These are phyloP conservation scores for Waitea zeae DNA, from an alignment of 1,284 basidiomycete species.

Conservation along the genomic window DNA sequence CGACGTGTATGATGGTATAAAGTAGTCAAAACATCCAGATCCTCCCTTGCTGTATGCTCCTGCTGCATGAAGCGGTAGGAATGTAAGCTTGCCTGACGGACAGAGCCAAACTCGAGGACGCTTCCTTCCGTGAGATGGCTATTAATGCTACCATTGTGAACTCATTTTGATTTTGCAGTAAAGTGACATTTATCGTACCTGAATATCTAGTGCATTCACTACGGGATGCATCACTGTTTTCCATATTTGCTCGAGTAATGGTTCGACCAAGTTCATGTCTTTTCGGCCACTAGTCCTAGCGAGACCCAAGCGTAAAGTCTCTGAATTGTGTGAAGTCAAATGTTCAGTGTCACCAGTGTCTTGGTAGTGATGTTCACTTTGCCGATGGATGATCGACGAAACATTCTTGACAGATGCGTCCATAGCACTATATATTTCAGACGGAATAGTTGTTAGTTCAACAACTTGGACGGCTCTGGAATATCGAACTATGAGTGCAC, in stretches of 20 bases:
- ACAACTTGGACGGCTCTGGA: background rate
- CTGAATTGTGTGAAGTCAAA: too few relatives aligned
- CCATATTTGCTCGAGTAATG: background rate
- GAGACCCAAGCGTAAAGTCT: background rate
- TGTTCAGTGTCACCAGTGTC: background rate
- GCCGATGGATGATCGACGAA: too few relatives aligned
- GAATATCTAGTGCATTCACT: background rate
- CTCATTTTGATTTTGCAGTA: background rate
- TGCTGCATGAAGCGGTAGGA: constrained; percentile 12
- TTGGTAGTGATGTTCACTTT: background rate
- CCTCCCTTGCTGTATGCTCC: constrained; percentile 8
- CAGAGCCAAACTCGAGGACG: constrained; percentile 10
- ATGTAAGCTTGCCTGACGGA: constrained; percentile 10
- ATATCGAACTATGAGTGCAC: background rate
- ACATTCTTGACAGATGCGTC: too few relatives aligned
- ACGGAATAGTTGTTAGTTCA: background rate
- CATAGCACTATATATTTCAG: too few relatives aligned
- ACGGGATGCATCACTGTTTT: background rate
- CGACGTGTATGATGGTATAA: constrained; percentile 11
- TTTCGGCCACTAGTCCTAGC: background rate
- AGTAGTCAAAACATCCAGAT: constrained; percentile 6
- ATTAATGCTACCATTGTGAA: background rate
- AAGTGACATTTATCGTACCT: background rate
- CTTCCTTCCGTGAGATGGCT: background rate
- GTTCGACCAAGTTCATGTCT: background rate